Percentiles rank a stretch among this genome's conserved stretches.
phyloP scores from a whole-genome alignment of 2,329 filamentous ascomycete genomes.

The Gnomoniopsis smithogilvyi region DNA sequence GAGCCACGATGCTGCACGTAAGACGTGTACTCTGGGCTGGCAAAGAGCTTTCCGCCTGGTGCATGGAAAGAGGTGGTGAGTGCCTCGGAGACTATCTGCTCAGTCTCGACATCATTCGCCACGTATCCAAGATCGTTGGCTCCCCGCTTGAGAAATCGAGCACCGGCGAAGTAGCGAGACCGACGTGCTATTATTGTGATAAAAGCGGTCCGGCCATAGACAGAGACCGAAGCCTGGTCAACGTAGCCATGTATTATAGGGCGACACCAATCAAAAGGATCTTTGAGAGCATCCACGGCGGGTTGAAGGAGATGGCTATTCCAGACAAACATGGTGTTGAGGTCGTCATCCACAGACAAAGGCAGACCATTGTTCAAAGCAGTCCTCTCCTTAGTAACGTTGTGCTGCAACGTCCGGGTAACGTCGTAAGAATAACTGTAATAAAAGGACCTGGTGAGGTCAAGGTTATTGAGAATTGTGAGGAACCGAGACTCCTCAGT shows the following conservation, averaged over 20 bases:
- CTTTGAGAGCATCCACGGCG: constrained; percentile 65
- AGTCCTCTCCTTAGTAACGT: constrained; percentile 77
- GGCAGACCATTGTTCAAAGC: constrained; percentile 63
- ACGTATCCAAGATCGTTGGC: constrained; percentile 94
- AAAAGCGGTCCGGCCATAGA: constrained; percentile 86
- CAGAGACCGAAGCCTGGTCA: constrained; percentile 79
- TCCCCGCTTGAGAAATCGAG: constrained; percentile 89
- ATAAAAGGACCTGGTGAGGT: constrained; percentile 89
- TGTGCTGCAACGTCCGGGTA: constrained; percentile 86
- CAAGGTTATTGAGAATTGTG: constrained; percentile 83
- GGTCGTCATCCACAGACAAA: constrained; percentile 59
- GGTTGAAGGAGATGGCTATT: constrained; percentile 86
- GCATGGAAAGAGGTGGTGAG: constrained; percentile 94
- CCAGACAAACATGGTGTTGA: constrained; percentile 98
- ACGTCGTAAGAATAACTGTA: constrained; percentile 99
- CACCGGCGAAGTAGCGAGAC: constrained; percentile 90
- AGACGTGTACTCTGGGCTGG: constrained; percentile 89
- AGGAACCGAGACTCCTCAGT: constrained; percentile 88
- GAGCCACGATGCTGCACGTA: constrained; percentile 96
- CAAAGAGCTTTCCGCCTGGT: constrained; percentile 78
- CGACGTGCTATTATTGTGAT: constrained; percentile 91
- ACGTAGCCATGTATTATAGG: constrained; percentile 96
- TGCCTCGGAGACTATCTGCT: constrained; percentile 95
- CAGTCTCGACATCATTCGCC: constrained; percentile 97
- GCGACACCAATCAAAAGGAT: constrained; percentile 92